Evolutionary conservation across 306 rosid genomes (phyloP).

Genomic region (Medicago arabica): DNA sequence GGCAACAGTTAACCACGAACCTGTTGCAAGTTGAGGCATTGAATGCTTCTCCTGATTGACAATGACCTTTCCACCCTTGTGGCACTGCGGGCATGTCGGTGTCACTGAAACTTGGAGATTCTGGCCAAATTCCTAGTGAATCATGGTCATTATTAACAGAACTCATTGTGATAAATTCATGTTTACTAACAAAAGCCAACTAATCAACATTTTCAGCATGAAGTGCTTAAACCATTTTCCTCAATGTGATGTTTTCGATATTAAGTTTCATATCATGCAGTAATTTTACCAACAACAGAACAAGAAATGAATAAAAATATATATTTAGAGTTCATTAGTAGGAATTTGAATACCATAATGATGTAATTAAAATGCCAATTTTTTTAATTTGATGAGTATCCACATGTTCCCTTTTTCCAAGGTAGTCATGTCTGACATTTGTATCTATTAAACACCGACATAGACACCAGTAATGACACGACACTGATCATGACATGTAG

Average conservation of each 20-base stretch:
- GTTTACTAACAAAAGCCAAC: conserved; percentile 7
- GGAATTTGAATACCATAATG: neutral
- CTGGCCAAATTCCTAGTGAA: conserved; percentile 88
- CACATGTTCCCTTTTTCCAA: neutral
- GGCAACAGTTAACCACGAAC: conserved; percentile 48
- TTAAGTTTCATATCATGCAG: conserved; percentile 1
- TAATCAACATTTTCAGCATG: conserved; percentile 19
- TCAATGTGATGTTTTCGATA: neutral
- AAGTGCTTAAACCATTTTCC: conserved; percentile 2
- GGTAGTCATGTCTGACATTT: neutral
- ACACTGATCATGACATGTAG: neutral
- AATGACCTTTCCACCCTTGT: conserved; percentile 71
- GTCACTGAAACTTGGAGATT: conserved; percentile 84
- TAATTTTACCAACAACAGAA: neutral
- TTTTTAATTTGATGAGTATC: neutral
- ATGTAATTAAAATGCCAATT: conserved; percentile 4
- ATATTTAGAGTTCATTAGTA: neutral
- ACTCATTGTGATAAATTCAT: neutral
- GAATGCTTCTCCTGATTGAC: conserved; percentile 85
- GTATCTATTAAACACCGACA: neutral
- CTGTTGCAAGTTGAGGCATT: conserved; percentile 87
- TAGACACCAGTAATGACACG: neutral
- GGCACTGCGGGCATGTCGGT: conserved; percentile 82
- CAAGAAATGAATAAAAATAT: neutral
- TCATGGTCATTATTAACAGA: conserved; percentile 5